phyloP scores from a whole-genome alignment of 116 monocot genomes.

The Phalaenopsis hybrid region DNA sequence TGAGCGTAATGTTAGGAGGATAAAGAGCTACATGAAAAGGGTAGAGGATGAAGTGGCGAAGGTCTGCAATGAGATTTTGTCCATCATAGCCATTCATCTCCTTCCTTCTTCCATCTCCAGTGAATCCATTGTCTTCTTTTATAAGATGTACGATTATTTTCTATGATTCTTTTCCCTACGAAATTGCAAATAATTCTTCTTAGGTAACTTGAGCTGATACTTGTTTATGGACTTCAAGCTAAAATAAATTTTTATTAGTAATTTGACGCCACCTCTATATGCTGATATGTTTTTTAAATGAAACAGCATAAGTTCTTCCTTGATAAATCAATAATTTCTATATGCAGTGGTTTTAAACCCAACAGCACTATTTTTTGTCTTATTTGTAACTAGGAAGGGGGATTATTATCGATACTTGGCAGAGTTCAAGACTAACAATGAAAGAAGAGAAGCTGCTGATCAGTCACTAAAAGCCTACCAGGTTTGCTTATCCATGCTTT shows the following conservation, averaged over 20 bases:
- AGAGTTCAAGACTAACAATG: conserved; percentile 13
- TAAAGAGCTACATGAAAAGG: conserved; percentile 22
- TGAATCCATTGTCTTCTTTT: conserved; percentile 40
- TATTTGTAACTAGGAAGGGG: conserved; percentile 16
- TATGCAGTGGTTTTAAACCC: neutral
- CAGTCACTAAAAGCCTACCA: conserved; percentile 19
- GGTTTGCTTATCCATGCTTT: conserved; percentile 1
- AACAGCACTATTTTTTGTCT: neutral
- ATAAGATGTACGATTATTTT: conserved; percentile 29
- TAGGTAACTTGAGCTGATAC: neutral
- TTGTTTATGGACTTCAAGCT: neutral
- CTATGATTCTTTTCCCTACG: neutral
- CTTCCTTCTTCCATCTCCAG: conserved; percentile 27
- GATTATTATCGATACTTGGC: conserved; percentile 21
- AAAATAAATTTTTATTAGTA: neutral
- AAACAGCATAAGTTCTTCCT: too few relatives aligned
- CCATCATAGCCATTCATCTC: conserved; percentile 40
- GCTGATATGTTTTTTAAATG: too few relatives aligned
- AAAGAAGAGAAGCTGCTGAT: conserved; percentile 18
- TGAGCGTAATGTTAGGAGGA: conserved; percentile 5
- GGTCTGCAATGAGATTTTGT: conserved; percentile 35
- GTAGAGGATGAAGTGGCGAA: conserved; percentile 28
- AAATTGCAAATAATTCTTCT: conserved; percentile 5
- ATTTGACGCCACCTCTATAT: too few relatives aligned
- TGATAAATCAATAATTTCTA: too few relatives aligned